Conservation (phyloP, 2,329 filamentous ascomycete species). For the Colletotrichum gigasporum region DNA sequence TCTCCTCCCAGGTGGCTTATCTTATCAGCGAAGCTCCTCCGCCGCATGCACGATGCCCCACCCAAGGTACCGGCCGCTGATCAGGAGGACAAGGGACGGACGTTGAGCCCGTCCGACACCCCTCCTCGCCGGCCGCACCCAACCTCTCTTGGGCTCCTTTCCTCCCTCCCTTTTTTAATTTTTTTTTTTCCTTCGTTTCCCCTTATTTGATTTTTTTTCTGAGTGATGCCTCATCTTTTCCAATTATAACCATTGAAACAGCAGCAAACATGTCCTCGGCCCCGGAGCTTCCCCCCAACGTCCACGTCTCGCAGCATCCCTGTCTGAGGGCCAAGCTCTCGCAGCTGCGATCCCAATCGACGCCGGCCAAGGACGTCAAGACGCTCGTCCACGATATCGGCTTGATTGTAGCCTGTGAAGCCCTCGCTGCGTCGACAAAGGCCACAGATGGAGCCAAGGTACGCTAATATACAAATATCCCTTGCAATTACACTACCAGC, state of each 20-base stretch:
- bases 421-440: constrained; percentile 72
- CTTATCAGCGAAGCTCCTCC: constrained; percentile 28
- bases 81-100: constrained; percentile 31
- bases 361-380: constrained; percentile 80
- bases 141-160: constrained; percentile 6
- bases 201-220: not conserved
- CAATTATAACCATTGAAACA: not conserved
- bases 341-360: constrained; percentile 80
- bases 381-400: constrained; percentile 86
- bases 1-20: too few species aligned
- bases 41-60: constrained; percentile 26
- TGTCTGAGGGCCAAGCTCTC: constrained; percentile 90
- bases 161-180: constrained; percentile 16
- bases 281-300: constrained; percentile 63
- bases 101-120: constrained; percentile 16
- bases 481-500: not conserved
- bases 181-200: not conserved
- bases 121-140: constrained; percentile 12
- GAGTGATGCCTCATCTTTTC: not conserved
- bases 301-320: constrained; percentile 86
- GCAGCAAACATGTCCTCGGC: constrained; percentile 41
- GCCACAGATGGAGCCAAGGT: constrained; percentile 71
- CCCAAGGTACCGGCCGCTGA: constrained; percentile 26
- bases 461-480: not conserved
- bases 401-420: constrained; percentile 83